phyloP scores from a whole-genome alignment of 371 early-diverging fungal species.

The Mucor indicus region DNA sequence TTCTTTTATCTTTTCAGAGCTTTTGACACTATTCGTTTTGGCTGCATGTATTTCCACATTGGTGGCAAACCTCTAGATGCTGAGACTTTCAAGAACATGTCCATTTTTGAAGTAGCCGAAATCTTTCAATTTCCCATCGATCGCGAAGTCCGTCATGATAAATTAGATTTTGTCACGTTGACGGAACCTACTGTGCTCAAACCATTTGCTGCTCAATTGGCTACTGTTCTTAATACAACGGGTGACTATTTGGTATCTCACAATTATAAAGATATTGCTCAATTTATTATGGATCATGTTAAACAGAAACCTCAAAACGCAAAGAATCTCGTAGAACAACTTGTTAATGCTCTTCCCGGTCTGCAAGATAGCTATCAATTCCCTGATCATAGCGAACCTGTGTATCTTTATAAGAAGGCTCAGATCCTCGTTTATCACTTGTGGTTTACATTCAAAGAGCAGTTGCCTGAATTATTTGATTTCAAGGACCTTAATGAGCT shows the following conservation, averaged over 20 bases:
- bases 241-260: slow-evolving; percentile 56
- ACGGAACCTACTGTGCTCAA: slow-evolving; percentile 63
- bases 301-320: slow-evolving; percentile 39
- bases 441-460: slow-evolving; percentile 42
- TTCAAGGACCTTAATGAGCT: slow-evolving; percentile 62
- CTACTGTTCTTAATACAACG: slow-evolving; percentile 65
- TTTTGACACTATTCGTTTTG: slow-evolving; percentile 76
- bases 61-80: slow-evolving; percentile 48
- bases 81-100: slow-evolving; percentile 39
- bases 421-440: slow-evolving; percentile 63
- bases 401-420: slow-evolving; percentile 67
- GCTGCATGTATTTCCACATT: slow-evolving; percentile 83
- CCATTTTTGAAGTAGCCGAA: slow-evolving; percentile 48
- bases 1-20: slow-evolving; percentile 32
- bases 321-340: slow-evolving; percentile 48
- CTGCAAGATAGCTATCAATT: slow-evolving; percentile 59
- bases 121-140: slow-evolving; percentile 64
- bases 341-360: slow-evolving; percentile 64
- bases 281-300: slow-evolving; percentile 67
- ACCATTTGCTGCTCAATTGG: slow-evolving; percentile 65
- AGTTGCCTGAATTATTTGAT: slow-evolving; percentile 50
- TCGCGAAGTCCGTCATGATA: slow-evolving; percentile 53
- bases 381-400: slow-evolving; percentile 15
- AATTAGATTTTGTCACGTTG: slow-evolving; percentile 63
- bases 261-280: slow-evolving; percentile 62